These are phyloP conservation scores for Sclerotinia glacialis DNA, from an alignment of 2,329 filamentous ascomycete genomes.

Conservation along the genomic window DNA sequence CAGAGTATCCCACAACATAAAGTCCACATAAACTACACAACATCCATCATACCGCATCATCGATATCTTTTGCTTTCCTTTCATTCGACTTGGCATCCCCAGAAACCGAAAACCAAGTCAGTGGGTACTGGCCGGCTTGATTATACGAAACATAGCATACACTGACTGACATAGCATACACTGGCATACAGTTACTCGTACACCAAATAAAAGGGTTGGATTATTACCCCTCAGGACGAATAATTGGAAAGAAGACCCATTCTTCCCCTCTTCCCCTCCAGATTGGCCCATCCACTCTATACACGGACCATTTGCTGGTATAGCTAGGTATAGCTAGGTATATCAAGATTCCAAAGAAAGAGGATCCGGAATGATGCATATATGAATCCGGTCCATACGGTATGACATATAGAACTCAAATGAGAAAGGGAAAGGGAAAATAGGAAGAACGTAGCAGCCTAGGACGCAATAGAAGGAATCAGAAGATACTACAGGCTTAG, in stretches of 20 bases:
- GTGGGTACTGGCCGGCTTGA: slow-evolving; percentile 9
- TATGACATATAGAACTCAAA: too few relatives aligned
- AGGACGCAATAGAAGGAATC: not conserved
- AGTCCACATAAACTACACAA: slow-evolving; percentile 13
- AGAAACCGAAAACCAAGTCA: slow-evolving; percentile 19
- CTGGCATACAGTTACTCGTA: not conserved
- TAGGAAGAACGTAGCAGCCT: slow-evolving; percentile 12
- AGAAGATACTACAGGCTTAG: too few relatives aligned
- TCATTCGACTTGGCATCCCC: slow-evolving; percentile 11
- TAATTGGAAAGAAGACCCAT: slow-evolving; percentile 1
- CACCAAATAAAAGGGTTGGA: slow-evolving; percentile 3
- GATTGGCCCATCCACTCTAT: not conserved
- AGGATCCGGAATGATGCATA: slow-evolving; percentile 8
- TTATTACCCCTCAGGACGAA: not conserved
- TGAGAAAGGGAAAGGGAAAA: not conserved
- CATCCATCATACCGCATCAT: slow-evolving; percentile 15
- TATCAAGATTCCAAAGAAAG: not conserved
- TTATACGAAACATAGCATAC: not conserved
- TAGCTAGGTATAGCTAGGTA: not conserved
- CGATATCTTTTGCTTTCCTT: not conserved
- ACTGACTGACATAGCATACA: not conserved
- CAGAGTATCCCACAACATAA: slow-evolving; percentile 9
- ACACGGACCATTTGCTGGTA: slow-evolving; percentile 8
- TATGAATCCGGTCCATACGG: too few relatives aligned
- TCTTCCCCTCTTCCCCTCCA: slow-evolving; percentile 2